These are phyloP conservation scores for Cairneyella variabilis DNA, from an alignment of 495 filamentous ascomycete species.

Conservation along the genomic window DNA sequence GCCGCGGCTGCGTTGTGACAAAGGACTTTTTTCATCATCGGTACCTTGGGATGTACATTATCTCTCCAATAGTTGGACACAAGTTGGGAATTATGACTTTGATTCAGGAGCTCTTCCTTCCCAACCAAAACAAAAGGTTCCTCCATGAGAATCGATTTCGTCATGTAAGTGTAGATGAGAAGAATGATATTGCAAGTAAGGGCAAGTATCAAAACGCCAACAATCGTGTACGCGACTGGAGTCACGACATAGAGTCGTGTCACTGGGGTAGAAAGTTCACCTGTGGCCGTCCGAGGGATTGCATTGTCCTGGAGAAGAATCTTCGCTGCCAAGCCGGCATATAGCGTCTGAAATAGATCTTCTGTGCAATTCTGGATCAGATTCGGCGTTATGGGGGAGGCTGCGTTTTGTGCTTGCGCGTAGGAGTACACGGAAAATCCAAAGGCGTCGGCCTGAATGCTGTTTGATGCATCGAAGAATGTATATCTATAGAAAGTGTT, in stretches of 20 bases:
- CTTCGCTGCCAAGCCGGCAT: too few species aligned
- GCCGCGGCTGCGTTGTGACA: too few species aligned
- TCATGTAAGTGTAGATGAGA: background rate
- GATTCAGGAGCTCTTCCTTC: background rate
- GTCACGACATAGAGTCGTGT: too few species aligned
- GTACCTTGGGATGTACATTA: too few species aligned
- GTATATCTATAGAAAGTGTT: background rate
- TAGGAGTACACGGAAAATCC: background rate
- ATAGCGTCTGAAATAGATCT: background rate
- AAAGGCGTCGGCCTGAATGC: background rate
- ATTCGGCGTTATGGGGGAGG: background rate
- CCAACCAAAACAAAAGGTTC: background rate
- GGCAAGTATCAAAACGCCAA: too few species aligned
- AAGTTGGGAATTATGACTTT: background rate
- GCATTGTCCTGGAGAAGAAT: too few species aligned
- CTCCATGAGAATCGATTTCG: background rate
- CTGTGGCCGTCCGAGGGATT: too few species aligned
- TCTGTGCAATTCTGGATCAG: background rate
- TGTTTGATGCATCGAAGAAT: background rate
- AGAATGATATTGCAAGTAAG: too few species aligned
- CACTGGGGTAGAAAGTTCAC: too few species aligned
- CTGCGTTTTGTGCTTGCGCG: background rate
- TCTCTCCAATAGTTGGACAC: too few species aligned
- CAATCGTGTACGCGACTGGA: too few species aligned
- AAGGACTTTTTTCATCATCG: too few species aligned